Conservation (phyloP, 257 asterid species). For the Solanum medicagineum region DNA sequence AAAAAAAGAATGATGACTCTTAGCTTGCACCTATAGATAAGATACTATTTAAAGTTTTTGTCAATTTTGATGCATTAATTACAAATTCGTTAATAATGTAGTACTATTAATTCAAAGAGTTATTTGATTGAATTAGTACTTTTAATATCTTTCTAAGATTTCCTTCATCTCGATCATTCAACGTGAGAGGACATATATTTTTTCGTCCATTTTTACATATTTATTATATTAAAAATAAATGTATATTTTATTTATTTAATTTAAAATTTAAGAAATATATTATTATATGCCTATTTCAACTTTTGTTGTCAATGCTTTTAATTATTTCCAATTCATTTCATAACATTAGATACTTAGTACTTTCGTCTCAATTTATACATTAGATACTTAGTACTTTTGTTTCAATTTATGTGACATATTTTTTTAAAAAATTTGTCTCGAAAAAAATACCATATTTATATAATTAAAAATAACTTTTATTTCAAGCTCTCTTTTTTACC, state of each 20-base stretch:
- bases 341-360: background rate
- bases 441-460: too few relatives aligned
- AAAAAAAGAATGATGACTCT: too few relatives aligned
- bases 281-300: too few relatives aligned
- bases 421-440: too few relatives aligned
- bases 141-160: background rate
- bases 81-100: background rate
- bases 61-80: background rate
- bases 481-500: too few relatives aligned
- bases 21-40: background rate
- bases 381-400: background rate
- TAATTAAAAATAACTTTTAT: too few relatives aligned
- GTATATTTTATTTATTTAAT: too few relatives aligned
- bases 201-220: too few relatives aligned
- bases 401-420: too few relatives aligned
- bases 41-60: background rate
- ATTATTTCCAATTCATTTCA: background rate
- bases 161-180: background rate
- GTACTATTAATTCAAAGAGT: background rate
- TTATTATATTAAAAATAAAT: too few relatives aligned
- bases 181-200: background rate
- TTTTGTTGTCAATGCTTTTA: too few relatives aligned
- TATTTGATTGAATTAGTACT: background rate
- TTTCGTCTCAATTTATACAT: background rate
- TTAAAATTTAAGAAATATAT: too few relatives aligned